Evolutionary conservation across 352 stramenopile species (phyloP), one percentile per base, ranked within the genome.

Genomic region (Pythium rishiriense): DNA sequence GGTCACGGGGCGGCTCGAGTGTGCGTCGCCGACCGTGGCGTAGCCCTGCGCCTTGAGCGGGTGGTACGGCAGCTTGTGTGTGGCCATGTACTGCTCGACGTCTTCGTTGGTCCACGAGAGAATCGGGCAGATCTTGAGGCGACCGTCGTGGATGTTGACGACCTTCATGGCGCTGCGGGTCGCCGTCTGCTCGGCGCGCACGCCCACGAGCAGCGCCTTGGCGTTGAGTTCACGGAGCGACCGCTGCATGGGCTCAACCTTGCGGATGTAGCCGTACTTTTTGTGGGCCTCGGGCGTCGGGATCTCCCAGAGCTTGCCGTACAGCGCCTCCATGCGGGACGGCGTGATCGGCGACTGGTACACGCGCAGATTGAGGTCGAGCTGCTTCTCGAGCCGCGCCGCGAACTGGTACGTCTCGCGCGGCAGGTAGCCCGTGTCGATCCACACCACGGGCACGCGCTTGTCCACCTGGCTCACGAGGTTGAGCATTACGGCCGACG

Each of bases 111-210:
- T 89, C 87, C 86, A 94, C 33, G 82, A 67, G 42, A 96, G 73
- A 35, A 94, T 96, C 45, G 87, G 87, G 45, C 87, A 92, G 51
- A 96, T 89, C 70, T 96, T 96, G 50, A 95, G 72, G 1, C 85
- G 76, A 9, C 83, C 86, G 48, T 96, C 82, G 62, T 93, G 79
- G 58, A 90, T 72, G 63, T 93, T 90, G 35, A 95, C 85, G 47
- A 85, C 56, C 62, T 81, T 69, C 74, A 92, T 91, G 45, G 75
- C 74, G 65, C 90, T 72, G 28, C 87, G 83, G 43, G 90, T 74
- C 49, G 72, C 46, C 29, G 87, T 96, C 68, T 96, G 87, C 29
- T 83, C 70, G 1, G 85, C 86, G n/a, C 87, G 87, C 24, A 96
- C 75, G 31, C 87, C 87, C 9, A 91, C 87, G 2, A 96, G 76